phyloP scores from a whole-genome alignment of 129 eudicot species.

The Ambrosia artemisiifolia region DNA sequence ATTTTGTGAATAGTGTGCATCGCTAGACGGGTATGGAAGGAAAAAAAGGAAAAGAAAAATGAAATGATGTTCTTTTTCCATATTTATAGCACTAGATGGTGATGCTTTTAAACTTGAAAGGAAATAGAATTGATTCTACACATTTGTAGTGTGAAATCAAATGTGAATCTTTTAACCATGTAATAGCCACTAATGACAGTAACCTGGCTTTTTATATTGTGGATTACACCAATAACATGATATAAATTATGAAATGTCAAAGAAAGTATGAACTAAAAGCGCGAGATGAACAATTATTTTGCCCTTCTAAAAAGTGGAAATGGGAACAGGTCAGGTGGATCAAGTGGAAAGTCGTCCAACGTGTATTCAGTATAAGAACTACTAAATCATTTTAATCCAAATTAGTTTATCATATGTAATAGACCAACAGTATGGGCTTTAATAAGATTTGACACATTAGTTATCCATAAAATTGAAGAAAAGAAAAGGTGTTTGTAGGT shows the following conservation, averaged over 20 bases:
- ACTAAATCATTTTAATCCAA: background rate
- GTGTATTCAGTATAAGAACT: background rate
- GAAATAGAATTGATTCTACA: constrained; percentile 13
- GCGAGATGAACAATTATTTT: background rate
- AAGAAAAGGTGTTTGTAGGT: background rate
- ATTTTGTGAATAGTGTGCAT: background rate
- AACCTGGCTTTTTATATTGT: background rate
- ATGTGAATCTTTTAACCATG: background rate
- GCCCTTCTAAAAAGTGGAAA: background rate
- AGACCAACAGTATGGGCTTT: background rate
- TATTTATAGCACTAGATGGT: background rate
- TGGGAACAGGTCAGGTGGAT: background rate
- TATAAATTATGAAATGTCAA: background rate
- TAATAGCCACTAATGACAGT: constrained; percentile 20
- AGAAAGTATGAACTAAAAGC: background rate
- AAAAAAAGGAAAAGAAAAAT: background rate
- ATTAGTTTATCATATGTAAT: background rate
- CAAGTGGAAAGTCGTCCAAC: background rate
- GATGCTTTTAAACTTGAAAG: constrained; percentile 15
- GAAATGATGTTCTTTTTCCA: background rate
- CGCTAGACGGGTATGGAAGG: background rate
- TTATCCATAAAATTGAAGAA: background rate
- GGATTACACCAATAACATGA: background rate
- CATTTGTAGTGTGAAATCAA: background rate
- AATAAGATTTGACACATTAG: no score